Evolutionary conservation across 108 stramenopile species (phyloP), one percentile per base, ranked within the genome.

Genomic region (Poteriospumella lacustris): DNA sequence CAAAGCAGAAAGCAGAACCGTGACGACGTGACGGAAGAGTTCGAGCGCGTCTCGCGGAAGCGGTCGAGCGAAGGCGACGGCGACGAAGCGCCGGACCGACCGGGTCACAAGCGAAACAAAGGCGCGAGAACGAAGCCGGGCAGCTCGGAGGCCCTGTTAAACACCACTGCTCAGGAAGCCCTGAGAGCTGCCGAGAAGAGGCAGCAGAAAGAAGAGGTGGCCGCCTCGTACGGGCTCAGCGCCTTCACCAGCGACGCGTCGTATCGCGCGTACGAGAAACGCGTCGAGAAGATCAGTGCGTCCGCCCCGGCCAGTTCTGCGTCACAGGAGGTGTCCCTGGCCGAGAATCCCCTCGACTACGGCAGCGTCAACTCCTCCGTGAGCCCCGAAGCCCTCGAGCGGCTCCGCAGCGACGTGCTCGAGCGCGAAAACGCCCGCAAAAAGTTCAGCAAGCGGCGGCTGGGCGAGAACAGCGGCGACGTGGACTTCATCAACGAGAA

Each of bases 401-500:
- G 83, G 28, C 44, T 85, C 38, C 68, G 52, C 38, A 69, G 58
- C n/a, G 85, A 85, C 68, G 72, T 85, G 29, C 26, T 52, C n/a
- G 78, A 78, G 39, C 81, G 84, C 78, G 84, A 80, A 79, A 44
- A 82, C 41, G 43, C 42, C 0, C 47, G 80, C 36, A 75, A 73
- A 5, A 81, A 82, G 41, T 86, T 81, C 73, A 81, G 82, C 64
- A 70, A 84, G 58, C 78, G 85, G 1, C 79, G 85, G 29, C 29
- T 44, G n/a, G 84, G 73, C 64, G 31, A 69, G 39, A 58, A 82
- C 9, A 84, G 70, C 39, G 69, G 43, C 41, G 85, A 85, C 68
- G 85, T 86, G 58, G 80, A 83, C 76, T 83, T 42, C 80, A 86
- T 86, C 75, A 86, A 86, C 76, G 85, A 86, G 68, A 64, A 81